Percentiles rank a stretch among this genome's conserved stretches.
Evolutionary conservation across 176 grass and related monocot species (phyloP).

Genomic region (Musa itinerans): DNA sequence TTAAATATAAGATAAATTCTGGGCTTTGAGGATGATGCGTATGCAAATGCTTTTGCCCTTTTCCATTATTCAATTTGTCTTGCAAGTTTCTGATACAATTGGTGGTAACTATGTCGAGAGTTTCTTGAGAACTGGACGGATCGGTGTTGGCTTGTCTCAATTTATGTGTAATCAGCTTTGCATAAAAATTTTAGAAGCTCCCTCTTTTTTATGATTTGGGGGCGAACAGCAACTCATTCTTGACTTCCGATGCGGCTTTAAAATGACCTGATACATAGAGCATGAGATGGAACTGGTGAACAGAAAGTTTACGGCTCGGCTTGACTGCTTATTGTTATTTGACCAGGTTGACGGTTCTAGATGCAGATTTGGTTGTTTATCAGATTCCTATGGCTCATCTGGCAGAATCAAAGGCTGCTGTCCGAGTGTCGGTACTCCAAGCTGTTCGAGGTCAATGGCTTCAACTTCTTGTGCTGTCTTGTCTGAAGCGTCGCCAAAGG

Average conservation of each 20-base stretch:
- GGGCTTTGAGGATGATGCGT: too few species aligned
- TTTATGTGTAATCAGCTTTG: too few species aligned
- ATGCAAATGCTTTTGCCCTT: too few species aligned
- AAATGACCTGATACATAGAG: not conserved
- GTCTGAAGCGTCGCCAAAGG: slow-evolving; percentile 23
- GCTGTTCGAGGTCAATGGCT: slow-evolving; percentile 24
- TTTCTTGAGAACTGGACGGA: too few species aligned
- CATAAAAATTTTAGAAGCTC: too few species aligned
- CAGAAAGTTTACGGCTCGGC: not conserved
- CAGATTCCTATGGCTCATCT: not conserved
- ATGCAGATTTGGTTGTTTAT: not conserved
- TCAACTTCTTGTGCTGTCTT: slow-evolving; percentile 33
- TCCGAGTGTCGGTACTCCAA: not conserved
- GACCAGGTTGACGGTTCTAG: slow-evolving; percentile 4
- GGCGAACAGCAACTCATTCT: too few species aligned
- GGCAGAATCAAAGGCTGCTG: not conserved
- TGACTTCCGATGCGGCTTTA: too few species aligned
- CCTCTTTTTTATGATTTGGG: too few species aligned
- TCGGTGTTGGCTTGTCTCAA: too few species aligned
- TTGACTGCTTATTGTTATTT: not conserved
- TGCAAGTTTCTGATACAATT: not conserved
- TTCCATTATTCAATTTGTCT: not conserved
- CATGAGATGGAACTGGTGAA: not conserved
- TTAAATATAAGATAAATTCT: too few species aligned
- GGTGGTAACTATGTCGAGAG: too few species aligned